Evolutionary conservation across 1,284 basidiomycete species (phyloP), one percentile per base, ranked within the genome.

Genomic region (Moniliophthora roreri): DNA sequence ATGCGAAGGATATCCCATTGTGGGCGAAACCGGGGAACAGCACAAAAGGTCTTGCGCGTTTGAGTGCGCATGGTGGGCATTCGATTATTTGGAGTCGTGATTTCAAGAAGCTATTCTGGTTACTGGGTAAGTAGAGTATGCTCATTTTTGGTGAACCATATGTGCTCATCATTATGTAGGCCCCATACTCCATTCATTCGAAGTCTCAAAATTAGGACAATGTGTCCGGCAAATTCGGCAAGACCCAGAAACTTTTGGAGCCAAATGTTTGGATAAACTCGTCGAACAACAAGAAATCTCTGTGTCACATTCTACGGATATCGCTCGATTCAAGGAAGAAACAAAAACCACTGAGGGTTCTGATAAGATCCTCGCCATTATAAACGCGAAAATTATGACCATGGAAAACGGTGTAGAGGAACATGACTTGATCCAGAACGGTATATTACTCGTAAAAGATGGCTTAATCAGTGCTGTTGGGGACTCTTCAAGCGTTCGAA

Each of bases 31-130:
- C 87, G 2, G 81, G 76, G 0, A 85, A 84, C 58, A 78, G 83
- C 4, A 85, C 85, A 7, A 73, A 73, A 41, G 81, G 80, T 2
- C 62, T 89, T 47, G 75, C 76, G 6, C 76, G 85, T 42, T 56
- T 89, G 54, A 87, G 85, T 60, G 61, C 85, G 53, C 84, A 89
- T 63, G 87, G 87, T 16, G 87, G 87, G 0, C 87, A 89, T 61
- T 81, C 83, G 64, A 62, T 89, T 35, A 73, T 79, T 2, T 84
- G 80, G 71, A 83, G 78, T 50, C 63, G 76, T 15, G 82, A 88
- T 62, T 86, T 86, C 11, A 79, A 73, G 50, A 81, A 70, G 38
- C 52, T 89, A 26, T 85, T 87, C 57, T 89, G 87, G 87, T 78
- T 89, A 65, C 73, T 89, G 21, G 87, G 86, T 86, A 62, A 49